A percentile compares a stretch with the other conserved stretches of the same genome.
Evolutionary conservation across 129 eudicot species (phyloP).

Genomic region (Flaveria linearis): DNA sequence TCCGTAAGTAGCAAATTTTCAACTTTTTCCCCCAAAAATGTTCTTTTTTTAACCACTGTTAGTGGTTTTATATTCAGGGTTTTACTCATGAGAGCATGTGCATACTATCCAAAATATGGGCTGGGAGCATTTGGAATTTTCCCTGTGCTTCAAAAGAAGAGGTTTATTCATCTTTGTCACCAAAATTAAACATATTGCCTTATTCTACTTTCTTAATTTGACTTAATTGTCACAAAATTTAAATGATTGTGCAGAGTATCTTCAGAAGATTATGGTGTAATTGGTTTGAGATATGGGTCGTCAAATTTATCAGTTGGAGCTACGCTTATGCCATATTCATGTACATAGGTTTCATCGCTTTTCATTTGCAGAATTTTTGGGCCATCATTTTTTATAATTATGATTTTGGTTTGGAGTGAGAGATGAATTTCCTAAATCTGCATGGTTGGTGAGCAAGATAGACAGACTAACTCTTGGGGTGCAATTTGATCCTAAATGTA

Average conservation of each 20-base stretch:
- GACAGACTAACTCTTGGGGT: constrained; percentile 79
- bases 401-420: constrained; percentile 36
- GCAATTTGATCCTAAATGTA: constrained; percentile 73
- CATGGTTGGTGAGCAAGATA: constrained; percentile 84
- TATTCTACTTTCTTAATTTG: constrained; percentile 22
- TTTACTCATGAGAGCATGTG: constrained; percentile 62
- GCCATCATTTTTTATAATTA: background rate
- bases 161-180: constrained; percentile 40
- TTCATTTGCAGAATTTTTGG: constrained; percentile 5
- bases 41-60: background rate
- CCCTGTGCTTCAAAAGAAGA: constrained; percentile 60
- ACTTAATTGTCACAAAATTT: constrained; percentile 9
- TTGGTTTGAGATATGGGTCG: constrained; percentile 87
- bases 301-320: constrained; percentile 76
- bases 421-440: constrained; percentile 67
- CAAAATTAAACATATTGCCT: background rate
- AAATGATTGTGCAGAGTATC: constrained; percentile 45
- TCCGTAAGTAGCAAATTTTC: constrained; percentile 47
- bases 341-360: constrained; percentile 37
- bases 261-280: constrained; percentile 59
- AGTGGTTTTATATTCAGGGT: constrained; percentile 37
- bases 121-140: constrained; percentile 82
- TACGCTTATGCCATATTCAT: constrained; percentile 57
- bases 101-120: constrained; percentile 73
- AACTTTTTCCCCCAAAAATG: background rate